These are phyloP conservation scores for Collybia sp. DNA, from an alignment of 768 basidiomycete species.

Conservation along the genomic window DNA sequence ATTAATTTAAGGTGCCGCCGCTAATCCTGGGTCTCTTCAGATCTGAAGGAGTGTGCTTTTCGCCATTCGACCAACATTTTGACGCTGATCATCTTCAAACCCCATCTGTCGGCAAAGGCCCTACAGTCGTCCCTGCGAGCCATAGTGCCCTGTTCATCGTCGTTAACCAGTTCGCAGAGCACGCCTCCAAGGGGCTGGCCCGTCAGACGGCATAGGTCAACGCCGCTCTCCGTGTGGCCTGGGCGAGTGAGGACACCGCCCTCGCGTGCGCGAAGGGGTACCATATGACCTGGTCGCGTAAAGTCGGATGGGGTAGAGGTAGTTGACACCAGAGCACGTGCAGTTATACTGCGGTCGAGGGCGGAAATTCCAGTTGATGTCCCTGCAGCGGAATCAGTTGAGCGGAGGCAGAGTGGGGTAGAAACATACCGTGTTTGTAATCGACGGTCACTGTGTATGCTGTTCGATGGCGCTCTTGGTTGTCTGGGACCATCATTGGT, in stretches of 20 bases:
- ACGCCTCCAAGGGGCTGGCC: conserved; percentile 70
- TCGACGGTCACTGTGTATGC: conserved; percentile 97
- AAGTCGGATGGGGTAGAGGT: conserved; percentile 61
- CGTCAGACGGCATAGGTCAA: conserved; percentile 83
- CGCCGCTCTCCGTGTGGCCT: conserved; percentile 90
- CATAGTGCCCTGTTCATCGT: conserved; percentile 86
- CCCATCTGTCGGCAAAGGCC: conserved; percentile 85
- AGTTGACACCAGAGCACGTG: conserved; percentile 71
- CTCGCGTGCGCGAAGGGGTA: conserved; percentile 81
- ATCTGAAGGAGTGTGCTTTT: conserved; percentile 23
- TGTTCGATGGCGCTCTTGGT: conserved; percentile 87
- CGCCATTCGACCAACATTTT: conserved; percentile 67
- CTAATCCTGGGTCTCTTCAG: background rate
- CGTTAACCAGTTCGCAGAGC: conserved; percentile 93
- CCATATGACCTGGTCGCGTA: conserved; percentile 91
- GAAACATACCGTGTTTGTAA: conserved; percentile 71
- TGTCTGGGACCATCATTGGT: conserved; percentile 91
- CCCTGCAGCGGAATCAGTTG: conserved; percentile 35
- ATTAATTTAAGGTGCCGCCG: no score
- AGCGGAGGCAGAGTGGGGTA: conserved; percentile 1
- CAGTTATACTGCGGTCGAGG: conserved; percentile 88
- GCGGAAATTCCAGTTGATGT: conserved; percentile 97
- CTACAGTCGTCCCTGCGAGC: conserved; percentile 92
- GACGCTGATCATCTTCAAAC: conserved; percentile 91
- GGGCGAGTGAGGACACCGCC: conserved; percentile 85